Conservation (phyloP, 345 rosid genomes). For the Heritiera littoralis region DNA sequence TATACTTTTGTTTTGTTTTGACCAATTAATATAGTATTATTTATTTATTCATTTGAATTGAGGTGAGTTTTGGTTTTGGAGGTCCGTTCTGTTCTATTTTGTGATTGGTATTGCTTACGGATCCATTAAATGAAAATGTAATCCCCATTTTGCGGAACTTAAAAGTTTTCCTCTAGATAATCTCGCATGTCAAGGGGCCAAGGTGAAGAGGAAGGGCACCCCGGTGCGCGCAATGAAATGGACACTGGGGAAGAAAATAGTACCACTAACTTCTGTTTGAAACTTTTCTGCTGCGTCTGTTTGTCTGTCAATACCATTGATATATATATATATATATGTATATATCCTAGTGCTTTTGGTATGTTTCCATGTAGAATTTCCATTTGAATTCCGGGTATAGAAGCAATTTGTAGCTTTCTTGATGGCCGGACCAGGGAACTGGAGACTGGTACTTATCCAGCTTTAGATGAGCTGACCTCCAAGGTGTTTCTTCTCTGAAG, state of each 20-base stretch:
- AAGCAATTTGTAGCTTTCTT: slow-evolving; percentile 65
- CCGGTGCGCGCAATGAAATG: slow-evolving; percentile 29
- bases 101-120: slow-evolving; percentile 50
- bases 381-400: slow-evolving; percentile 62
- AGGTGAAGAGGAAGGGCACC: slow-evolving; percentile 45
- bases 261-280: slow-evolving; percentile 8
- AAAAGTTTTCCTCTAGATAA: slow-evolving; percentile 38
- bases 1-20: background rate
- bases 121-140: slow-evolving; percentile 52
- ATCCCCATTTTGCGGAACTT: slow-evolving; percentile 54
- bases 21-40: background rate
- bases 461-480: slow-evolving; percentile 60
- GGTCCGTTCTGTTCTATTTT: slow-evolving; percentile 6
- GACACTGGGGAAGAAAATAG: slow-evolving; percentile 38
- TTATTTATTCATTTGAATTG: slow-evolving; percentile 10
- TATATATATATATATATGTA: background rate
- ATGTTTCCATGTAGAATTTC: slow-evolving; percentile 43
- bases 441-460: slow-evolving; percentile 61
- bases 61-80: background rate
- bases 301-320: background rate
- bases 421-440: slow-evolving; percentile 54
- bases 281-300: background rate
- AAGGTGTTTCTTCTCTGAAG: slow-evolving; percentile 29
- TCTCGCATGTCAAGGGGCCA: slow-evolving; percentile 35
- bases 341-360: background rate